Evolutionary conservation across 805 yeast genomes (phyloP).

Genomic region (Candida alai): DNA sequence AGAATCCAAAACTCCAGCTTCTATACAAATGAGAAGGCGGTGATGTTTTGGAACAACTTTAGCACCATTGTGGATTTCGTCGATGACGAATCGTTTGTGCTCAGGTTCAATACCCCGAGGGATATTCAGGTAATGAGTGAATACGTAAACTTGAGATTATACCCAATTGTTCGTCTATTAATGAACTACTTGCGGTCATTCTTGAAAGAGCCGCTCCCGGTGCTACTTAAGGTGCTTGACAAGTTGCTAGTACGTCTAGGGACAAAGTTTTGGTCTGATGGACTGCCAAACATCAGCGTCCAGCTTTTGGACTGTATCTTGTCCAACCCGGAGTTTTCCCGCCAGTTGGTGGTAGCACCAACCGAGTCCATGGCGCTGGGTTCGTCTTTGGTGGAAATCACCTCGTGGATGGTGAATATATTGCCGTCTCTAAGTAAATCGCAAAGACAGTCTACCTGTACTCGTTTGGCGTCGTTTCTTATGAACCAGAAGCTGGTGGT

Average conservation of each 20-base stretch:
- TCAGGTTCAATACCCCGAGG: constrained; percentile 22
- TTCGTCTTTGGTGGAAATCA: constrained; percentile 34
- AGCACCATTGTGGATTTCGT: constrained; percentile 32
- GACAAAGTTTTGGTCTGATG: constrained; percentile 49
- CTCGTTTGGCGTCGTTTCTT: constrained; percentile 38
- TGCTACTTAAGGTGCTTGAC: constrained; percentile 50
- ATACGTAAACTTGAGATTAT: constrained; percentile 27
- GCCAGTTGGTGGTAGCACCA: constrained; percentile 21
- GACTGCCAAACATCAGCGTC: constrained; percentile 51
- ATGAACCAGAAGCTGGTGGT: constrained; percentile 8
- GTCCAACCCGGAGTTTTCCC: constrained; percentile 47
- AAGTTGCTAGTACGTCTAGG: constrained; percentile 42
- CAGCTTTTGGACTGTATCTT: constrained; percentile 59
- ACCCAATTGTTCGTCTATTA: constrained; percentile 37
- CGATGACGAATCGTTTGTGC: constrained; percentile 30
- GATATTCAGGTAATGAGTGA: constrained; percentile 30
- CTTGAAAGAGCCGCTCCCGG: constrained; percentile 48
- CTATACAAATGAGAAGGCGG: constrained; percentile 41
- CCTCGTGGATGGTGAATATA: constrained; percentile 53
- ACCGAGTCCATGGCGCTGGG: constrained; percentile 1
- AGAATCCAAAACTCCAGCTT: constrained; percentile 50
- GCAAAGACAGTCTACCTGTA: constrained; percentile 50
- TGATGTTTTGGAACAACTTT: constrained; percentile 46
- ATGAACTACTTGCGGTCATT: constrained; percentile 51
- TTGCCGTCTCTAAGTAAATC: constrained; percentile 38